phyloP scores from a whole-genome alignment of 2,329 filamentous ascomycete species.

The Cryphonectria naterciae region DNA sequence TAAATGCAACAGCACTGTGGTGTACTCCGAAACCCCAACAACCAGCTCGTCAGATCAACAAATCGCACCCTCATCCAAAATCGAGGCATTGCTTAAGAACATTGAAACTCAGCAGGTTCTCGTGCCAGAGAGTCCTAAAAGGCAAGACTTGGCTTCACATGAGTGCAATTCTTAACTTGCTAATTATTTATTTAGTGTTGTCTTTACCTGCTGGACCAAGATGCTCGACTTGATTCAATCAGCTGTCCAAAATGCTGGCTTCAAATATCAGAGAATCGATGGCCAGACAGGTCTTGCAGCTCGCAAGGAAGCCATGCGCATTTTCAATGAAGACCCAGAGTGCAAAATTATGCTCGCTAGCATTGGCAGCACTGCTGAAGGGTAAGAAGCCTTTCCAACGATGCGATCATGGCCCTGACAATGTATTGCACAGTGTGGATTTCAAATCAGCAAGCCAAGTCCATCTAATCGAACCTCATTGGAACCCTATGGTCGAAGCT shows the following conservation, averaged over 20 bases:
- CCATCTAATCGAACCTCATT: constrained; percentile 22
- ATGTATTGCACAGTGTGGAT: constrained; percentile 4
- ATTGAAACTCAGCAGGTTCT: background rate
- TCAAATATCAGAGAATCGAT: background rate
- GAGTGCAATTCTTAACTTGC: background rate
- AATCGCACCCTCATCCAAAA: background rate
- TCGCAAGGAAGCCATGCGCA: background rate
- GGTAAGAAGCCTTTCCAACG: background rate
- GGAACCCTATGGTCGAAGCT: constrained; percentile 25
- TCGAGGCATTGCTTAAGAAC: background rate
- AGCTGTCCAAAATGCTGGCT: background rate
- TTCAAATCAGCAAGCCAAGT: constrained; percentile 14
- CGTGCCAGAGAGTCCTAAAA: background rate
- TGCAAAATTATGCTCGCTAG: constrained; percentile 24
- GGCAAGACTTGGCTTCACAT: background rate
- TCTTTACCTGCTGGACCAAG: background rate
- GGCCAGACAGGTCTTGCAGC: background rate
- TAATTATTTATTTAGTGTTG: background rate
- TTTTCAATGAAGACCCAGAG: constrained; percentile 3
- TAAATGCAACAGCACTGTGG: background rate
- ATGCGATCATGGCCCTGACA: background rate
- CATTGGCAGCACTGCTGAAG: constrained; percentile 21
- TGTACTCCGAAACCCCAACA: background rate
- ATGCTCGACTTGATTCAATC: background rate
- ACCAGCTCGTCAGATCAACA: background rate